Conservation (phyloP, 2,329 filamentous ascomycete genomes). For the Aspergillus tanneri region DNA sequence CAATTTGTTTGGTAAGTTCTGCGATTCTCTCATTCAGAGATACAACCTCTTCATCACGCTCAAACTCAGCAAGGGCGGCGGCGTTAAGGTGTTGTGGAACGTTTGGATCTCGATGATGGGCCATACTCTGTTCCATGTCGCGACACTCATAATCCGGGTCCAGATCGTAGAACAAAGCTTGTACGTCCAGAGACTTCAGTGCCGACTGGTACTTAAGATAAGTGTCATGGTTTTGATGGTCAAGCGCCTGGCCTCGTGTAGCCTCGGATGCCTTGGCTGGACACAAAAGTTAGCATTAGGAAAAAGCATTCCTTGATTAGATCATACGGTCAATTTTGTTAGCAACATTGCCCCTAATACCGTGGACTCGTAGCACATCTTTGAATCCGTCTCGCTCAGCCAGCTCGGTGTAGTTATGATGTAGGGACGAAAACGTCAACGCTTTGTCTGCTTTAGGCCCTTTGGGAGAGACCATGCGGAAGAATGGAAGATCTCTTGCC, state of each 20-base stretch:
- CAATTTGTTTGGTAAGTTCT: conserved; percentile 15
- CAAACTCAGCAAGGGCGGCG: conserved; percentile 14
- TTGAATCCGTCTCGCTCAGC: conserved; percentile 4
- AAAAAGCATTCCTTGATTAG: not conserved
- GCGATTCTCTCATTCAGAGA: conserved; percentile 17
- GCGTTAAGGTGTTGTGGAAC: conserved; percentile 16
- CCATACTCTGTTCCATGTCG: conserved; percentile 25
- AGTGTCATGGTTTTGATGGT: conserved; percentile 20
- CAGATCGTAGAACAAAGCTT: conserved; percentile 20
- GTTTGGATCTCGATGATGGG: conserved; percentile 22
- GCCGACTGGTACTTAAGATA: conserved; percentile 22
- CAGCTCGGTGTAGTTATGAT: conserved; percentile 3
- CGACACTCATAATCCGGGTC: conserved; percentile 21
- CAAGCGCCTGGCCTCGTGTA: conserved; percentile 18
- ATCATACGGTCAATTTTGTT: conserved; percentile 9
- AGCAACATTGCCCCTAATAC: conserved; percentile 1
- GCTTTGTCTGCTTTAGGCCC: conserved; percentile 7
- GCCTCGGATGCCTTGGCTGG: conserved; percentile 15
- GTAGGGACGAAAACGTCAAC: conserved; percentile 19
- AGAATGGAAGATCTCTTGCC: conserved; percentile 13
- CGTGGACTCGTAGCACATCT: not conserved
- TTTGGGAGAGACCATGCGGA: conserved; percentile 13
- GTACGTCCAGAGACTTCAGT: conserved; percentile 22
- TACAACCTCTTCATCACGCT: conserved; percentile 13
- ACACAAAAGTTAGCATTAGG: not conserved